Conservation (phyloP, 2,329 filamentous ascomycete genomes). For the Grosmannia clavigera region DNA sequence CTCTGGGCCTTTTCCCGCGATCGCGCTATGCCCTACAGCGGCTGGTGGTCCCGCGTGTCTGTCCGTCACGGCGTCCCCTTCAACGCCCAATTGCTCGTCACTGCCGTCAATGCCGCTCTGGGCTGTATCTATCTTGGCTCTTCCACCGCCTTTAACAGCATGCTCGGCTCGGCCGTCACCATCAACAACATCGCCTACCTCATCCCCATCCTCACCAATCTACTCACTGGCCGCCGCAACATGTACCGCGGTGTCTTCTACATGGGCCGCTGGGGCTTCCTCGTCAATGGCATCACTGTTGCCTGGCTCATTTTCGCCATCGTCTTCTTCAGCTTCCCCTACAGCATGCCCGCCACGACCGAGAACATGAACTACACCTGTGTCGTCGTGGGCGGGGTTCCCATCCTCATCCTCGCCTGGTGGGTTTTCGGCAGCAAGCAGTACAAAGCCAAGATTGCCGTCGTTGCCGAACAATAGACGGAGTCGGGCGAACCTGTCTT, state of each 20-base stretch:
- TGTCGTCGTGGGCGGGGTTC: slow-evolving; percentile 36
- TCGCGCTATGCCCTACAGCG: slow-evolving; percentile 25
- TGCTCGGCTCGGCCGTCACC: background rate
- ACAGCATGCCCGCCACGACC: slow-evolving; percentile 28
- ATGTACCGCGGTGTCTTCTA: slow-evolving; percentile 27
- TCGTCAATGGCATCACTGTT: slow-evolving; percentile 24
- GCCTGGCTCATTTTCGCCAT: slow-evolving; percentile 27
- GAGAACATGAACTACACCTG: slow-evolving; percentile 39
- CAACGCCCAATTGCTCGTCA: slow-evolving; percentile 23
- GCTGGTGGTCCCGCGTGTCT: slow-evolving; percentile 23
- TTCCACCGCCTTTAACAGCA: slow-evolving; percentile 24
- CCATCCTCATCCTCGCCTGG: slow-evolving; percentile 33
- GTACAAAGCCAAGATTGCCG: background rate
- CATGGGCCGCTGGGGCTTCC: slow-evolving; percentile 21
- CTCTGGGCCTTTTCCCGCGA: slow-evolving; percentile 20
- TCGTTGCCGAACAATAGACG: background rate
- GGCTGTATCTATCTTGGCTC: slow-evolving; percentile 23
- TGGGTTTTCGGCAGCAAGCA: slow-evolving; percentile 26
- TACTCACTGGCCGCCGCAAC: slow-evolving; percentile 25
- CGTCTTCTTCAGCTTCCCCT: slow-evolving; percentile 32
- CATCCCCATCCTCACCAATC: slow-evolving; percentile 31
- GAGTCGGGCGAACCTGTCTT: background rate
- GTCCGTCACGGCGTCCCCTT: slow-evolving; percentile 23
- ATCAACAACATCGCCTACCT: slow-evolving; percentile 33
- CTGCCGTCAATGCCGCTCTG: slow-evolving; percentile 17